Evolutionary conservation across 2,329 filamentous ascomycete genomes (phyloP), one percentile per base, ranked within the genome.

Genomic region (Cordyceps javanica): DNA sequence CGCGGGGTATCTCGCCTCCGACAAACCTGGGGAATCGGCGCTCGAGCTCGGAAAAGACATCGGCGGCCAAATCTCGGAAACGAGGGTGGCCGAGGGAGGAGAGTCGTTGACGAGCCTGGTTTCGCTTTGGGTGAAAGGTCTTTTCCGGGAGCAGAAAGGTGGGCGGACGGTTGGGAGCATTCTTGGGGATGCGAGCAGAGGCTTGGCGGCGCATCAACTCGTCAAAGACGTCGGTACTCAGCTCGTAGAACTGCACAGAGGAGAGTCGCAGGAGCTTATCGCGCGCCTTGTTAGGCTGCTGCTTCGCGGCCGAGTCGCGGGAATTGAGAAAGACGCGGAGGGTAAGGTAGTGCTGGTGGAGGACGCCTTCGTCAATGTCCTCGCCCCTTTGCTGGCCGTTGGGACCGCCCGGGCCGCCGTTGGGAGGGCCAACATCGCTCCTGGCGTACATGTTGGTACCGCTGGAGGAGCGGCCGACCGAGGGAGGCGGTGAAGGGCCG

Each of bases 181-280:
- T 81, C 23, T 80, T 76, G 16, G 79, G 76, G 56, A 76, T 75
- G 60, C 83, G 75, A 55, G 80, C 80, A 53, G 80, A 79, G 63
- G 89, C 83, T 72, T 97, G 92, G 62, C 94, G 85, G 60, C 94
- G 87, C 64, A 95, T 80, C 63, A 97, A 79, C 75, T 99, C 94
- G 73, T 99, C 94, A 74, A 89, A 97, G 41, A 99, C 93, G 74
- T 99, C 94, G 59, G 93, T 97, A 73, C 92, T 97, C 61, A 99
- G 82, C 75, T 99, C 94, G 73, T 96, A 91, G 72, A 99, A 97
- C 72, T 99, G 94, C 28, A 96, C 90, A 1, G 88, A 80, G 1
- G 92, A 96, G 53, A 99, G 81, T 59, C 93, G 86, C 60, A 97
- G 80, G 58, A 97, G 81, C 79, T 99, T 99, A 73, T 97, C 94